Percentiles rank a stretch among this genome's conserved stretches.
phyloP scores from a whole-genome alignment of 2,329 filamentous ascomycete genomes.

The Apiospora phragmitis region DNA sequence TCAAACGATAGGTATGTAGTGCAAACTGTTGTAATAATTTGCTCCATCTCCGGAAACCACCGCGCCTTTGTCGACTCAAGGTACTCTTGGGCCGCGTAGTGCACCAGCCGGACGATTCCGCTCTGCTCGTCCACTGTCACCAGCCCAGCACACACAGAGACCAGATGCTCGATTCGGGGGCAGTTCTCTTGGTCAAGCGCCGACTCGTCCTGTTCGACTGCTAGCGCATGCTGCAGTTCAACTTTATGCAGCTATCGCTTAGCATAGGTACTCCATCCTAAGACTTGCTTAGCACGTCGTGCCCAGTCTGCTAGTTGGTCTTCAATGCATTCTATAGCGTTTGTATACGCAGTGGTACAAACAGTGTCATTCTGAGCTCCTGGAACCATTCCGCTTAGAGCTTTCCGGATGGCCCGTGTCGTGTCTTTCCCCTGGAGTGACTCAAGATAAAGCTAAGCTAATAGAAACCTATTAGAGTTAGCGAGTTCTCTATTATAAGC shows the following conservation, averaged over 20 bases:
- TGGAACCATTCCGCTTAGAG: conserved; percentile 34
- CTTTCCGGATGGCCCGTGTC: conserved; percentile 28
- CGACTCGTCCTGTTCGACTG: conserved; percentile 27
- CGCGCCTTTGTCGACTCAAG: conserved; percentile 22
- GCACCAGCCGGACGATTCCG: conserved; percentile 38
- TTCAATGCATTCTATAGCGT: conserved; percentile 42
- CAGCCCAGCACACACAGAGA: conserved; percentile 39
- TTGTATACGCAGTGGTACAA: conserved; percentile 40
- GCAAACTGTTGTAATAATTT: conserved; percentile 31
- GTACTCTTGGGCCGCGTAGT: conserved; percentile 46
- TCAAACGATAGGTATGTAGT: conserved; percentile 37
- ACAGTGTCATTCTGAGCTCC: no score
- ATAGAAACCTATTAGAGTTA: conserved; percentile 32
- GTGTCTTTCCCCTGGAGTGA: conserved; percentile 32
- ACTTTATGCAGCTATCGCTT: conserved; percentile 29
- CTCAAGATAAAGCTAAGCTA: conserved; percentile 38
- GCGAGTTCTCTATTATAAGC: background rate
- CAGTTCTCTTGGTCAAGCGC: conserved; percentile 36
- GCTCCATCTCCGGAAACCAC: conserved; percentile 19
- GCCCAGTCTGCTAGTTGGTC: conserved; percentile 30
- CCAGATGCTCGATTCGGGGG: conserved; percentile 28
- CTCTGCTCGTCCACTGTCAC: conserved; percentile 39
- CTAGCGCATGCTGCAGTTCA: conserved; percentile 44
- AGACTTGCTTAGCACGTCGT: conserved; percentile 36
- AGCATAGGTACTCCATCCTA: conserved; percentile 41